Evolutionary conservation across 768 basidiomycete genomes (phyloP).

Genomic region (Pulveroboletus sp.): DNA sequence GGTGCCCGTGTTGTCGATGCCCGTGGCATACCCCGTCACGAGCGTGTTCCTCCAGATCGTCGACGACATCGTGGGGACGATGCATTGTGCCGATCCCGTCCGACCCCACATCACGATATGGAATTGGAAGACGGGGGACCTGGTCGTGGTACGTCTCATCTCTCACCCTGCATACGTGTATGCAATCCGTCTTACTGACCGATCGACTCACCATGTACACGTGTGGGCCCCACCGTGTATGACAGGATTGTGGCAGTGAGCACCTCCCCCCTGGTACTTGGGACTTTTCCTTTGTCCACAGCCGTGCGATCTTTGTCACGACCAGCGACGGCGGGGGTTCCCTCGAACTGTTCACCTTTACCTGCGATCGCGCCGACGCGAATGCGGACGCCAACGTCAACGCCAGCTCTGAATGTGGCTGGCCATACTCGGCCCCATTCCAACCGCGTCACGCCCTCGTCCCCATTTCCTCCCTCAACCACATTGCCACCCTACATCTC

Average conservation of each 20-base stretch:
- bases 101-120: slow-evolving; percentile 34
- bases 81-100: slow-evolving; percentile 31
- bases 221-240: background rate
- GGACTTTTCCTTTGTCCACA: slow-evolving; percentile 47
- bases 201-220: background rate
- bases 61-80: slow-evolving; percentile 49
- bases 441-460: background rate
- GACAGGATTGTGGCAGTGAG: slow-evolving; percentile 27
- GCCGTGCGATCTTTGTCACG: slow-evolving; percentile 42
- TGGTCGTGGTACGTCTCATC: slow-evolving; percentile 30
- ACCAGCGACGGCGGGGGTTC: slow-evolving; percentile 29
- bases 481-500: slow-evolving; percentile 17
- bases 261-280: slow-evolving; percentile 27
- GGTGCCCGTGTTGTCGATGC: slow-evolving; percentile 23
- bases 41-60: slow-evolving; percentile 46
- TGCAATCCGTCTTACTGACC: background rate
- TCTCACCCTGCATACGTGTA: background rate
- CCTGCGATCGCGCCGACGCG: slow-evolving; percentile 4
- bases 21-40: slow-evolving; percentile 19
- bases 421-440: background rate
- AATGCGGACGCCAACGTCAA: background rate
- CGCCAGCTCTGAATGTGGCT: background rate
- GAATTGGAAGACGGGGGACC: slow-evolving; percentile 47
- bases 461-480: slow-evolving; percentile 6
- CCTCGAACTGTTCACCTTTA: slow-evolving; percentile 42